Base-by-base conservation (phyloP, 2,329 filamentous ascomycete genomes). In the Talaromyces funiculosus region DNA sequence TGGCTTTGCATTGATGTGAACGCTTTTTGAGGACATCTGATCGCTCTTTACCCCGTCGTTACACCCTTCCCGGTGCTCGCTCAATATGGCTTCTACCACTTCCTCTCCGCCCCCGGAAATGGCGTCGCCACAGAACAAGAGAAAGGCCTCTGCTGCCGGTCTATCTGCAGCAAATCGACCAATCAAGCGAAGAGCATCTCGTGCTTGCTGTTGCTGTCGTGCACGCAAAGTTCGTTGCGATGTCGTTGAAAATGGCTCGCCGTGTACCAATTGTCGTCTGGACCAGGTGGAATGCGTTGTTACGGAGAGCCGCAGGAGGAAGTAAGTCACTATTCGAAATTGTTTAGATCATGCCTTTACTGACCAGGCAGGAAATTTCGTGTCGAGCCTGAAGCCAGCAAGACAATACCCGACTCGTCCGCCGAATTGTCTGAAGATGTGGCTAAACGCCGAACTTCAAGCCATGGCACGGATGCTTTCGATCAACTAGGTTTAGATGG, bases 201-300 rank as follows among this genome's bases (percentile, higher is more conserved):
- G 93, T 67, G 92, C 92, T 18, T 97, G 92, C 73, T 90, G 91
- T 64, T 91, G 89, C 68, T 96, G 92, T 76, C 85, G 92, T 68
- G 87, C 89, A 61, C 86, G 92, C 71, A 97, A 97, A 74, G 92
- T 97, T 43, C 86, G 92, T 61, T 97, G 92, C 79, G 92, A 97
- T 78, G 92, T 96, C 60, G 91, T 94, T 62, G 91, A 96, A 74
- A 84, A 86, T 73, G 88, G 89, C 53, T 88, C 88, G 45, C 91
- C 91, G 1, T 96, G 91, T 74, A 92, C 90, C 60, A 96, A 96
- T 75, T 95, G 91, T 77, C 82, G 90, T 22, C 68, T 80, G 66
- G 79, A 81, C 61, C 78, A 79, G 64, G 78, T 81, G 49, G 75
- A 78, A 64, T 81, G 79, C 65, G 69, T 88, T 59, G 86, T 90